These are phyloP conservation scores for Punica granatum DNA, from an alignment of 345 rosid genomes.

Conservation along the genomic window DNA sequence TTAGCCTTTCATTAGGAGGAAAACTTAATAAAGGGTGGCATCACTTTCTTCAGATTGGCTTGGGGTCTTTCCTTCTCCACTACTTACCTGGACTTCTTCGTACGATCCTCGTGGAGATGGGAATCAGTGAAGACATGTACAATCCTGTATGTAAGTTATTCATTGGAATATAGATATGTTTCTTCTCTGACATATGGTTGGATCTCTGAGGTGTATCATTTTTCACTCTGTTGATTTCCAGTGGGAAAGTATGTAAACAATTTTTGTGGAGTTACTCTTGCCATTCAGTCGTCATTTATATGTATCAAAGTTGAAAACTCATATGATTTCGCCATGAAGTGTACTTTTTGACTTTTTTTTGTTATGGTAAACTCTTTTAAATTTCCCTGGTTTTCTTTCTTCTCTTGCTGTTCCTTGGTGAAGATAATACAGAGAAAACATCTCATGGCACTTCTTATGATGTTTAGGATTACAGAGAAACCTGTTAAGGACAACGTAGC, in stretches of 20 bases:
- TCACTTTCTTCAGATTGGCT: slow-evolving; percentile 51
- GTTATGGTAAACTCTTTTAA: not conserved
- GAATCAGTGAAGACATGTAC: slow-evolving; percentile 90
- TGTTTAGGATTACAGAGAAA: not conserved
- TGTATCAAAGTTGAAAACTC: not conserved
- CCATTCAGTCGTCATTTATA: not conserved
- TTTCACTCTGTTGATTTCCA: not conserved
- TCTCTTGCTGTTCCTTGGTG: not conserved
- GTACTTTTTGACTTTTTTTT: not conserved
- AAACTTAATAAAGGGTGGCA: not conserved
- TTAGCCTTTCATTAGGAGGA: not conserved
- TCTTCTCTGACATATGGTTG: not conserved
- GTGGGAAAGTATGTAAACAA: not conserved
- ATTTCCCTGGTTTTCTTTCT: not conserved
- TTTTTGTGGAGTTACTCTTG: not conserved
- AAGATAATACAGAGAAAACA: not conserved
- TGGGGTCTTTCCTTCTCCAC: slow-evolving; percentile 80
- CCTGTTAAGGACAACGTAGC: not conserved
- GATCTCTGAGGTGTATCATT: not conserved
- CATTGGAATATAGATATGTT: slow-evolving; percentile 6
- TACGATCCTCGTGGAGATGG: slow-evolving; percentile 62
- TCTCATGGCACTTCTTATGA: not conserved
- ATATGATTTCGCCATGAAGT: not conserved
- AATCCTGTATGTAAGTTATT: slow-evolving; percentile 93
- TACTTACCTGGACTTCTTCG: slow-evolving; percentile 58